phyloP scores from a whole-genome alignment of 805 yeast species.

The Cyberlindnera maritima region DNA sequence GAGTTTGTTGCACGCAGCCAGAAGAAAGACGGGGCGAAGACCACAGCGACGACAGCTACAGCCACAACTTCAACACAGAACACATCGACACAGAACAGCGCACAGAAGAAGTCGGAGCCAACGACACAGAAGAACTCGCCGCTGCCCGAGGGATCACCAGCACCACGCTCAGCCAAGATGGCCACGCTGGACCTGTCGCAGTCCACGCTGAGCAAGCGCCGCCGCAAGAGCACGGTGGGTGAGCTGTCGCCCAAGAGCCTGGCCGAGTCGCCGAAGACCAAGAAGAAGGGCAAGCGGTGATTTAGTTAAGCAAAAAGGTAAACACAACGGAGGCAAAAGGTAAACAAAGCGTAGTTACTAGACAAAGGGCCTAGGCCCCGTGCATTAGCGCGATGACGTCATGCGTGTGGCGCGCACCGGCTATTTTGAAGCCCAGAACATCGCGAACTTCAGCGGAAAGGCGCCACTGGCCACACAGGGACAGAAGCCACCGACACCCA shows the following conservation, averaged over 20 bases:
- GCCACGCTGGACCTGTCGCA: conserved; percentile 32
- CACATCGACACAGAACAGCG: not conserved
- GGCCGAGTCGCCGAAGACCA: conserved; percentile 16
- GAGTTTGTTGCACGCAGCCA: conserved; percentile 30
- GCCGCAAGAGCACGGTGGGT: conserved; percentile 28
- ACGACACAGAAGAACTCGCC: not conserved
- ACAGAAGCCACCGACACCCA: too few relatives aligned
- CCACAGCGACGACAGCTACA: not conserved
- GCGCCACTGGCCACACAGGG: too few relatives aligned
- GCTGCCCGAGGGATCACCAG: not conserved
- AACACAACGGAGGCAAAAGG: too few relatives aligned
- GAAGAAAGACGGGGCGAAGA: conserved; percentile 2
- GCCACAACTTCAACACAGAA: not conserved
- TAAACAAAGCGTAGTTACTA: too few relatives aligned
- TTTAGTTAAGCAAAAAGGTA: not conserved
- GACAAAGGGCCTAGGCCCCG: too few relatives aligned
- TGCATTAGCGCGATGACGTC: too few relatives aligned
- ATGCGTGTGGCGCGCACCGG: too few relatives aligned
- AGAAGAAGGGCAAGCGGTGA: conserved; percentile 3
- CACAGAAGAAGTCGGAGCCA: conserved; percentile 4
- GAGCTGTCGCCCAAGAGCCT: conserved; percentile 26
- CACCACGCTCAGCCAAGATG: conserved; percentile 11
- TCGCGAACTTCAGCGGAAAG: too few relatives aligned
- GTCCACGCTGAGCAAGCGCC: conserved; percentile 34
- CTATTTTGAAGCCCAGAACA: too few relatives aligned